Percentiles rank a stretch among this genome's conserved stretches.
Conservation (phyloP, 441 rosid species). For the Croton setiger region DNA sequence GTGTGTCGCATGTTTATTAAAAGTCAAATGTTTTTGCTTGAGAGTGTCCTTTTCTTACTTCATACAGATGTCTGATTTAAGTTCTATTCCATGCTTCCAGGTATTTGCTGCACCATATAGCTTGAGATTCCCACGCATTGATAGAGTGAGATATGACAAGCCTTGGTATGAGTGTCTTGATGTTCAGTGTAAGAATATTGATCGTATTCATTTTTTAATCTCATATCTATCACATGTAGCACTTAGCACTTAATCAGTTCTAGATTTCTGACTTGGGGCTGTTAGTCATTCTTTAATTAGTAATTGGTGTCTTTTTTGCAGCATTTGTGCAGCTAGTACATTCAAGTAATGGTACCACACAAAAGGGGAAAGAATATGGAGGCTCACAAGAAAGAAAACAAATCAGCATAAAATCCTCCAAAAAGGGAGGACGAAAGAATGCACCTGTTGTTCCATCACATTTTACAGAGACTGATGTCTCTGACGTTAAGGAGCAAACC, state of each 20-base stretch:
- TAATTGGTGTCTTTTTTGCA: conserved; percentile 30
- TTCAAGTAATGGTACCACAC: conserved; percentile 92
- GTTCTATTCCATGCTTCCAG: conserved; percentile 30
- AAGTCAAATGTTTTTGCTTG: not conserved
- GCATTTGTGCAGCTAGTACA: conserved; percentile 88
- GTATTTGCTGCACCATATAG: conserved; percentile 97
- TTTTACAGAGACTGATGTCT: conserved; percentile 79
- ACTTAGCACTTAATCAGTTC: conserved; percentile 11
- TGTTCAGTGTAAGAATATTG: conserved; percentile 66
- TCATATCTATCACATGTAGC: conserved; percentile 13
- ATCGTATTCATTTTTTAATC: not conserved
- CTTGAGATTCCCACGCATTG: conserved; percentile 97
- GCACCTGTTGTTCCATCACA: conserved; percentile 73
- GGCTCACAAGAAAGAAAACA: conserved; percentile 33
- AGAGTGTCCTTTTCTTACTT: not conserved
- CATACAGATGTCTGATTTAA: not conserved
- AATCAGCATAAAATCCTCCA: conserved; percentile 38
- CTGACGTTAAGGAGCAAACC: conserved; percentile 71
- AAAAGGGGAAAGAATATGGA: conserved; percentile 52
- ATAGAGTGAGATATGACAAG: conserved; percentile 92
- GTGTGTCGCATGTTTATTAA: not conserved
- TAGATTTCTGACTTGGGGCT: not conserved
- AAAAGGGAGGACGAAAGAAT: conserved; percentile 53
- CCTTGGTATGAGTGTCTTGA: conserved; percentile 98
- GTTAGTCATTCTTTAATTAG: conserved; percentile 3